phyloP scores from a whole-genome alignment of 1,284 basidiomycete species.

The Pyrrhoderma lamaoense region DNA sequence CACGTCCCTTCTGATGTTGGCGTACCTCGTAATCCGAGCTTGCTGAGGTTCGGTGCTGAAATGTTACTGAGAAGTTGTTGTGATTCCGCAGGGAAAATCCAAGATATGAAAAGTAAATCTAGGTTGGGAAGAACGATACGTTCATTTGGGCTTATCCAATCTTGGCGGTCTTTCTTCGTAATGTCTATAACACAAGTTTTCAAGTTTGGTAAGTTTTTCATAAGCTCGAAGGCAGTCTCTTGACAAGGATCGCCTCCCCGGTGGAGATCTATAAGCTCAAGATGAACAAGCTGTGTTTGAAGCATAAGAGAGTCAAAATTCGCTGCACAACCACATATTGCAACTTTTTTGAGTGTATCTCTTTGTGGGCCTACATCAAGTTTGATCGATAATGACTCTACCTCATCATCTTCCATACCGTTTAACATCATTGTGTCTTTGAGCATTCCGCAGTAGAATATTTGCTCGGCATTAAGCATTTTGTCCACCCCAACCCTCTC shows the following conservation, averaged over 20 bases:
- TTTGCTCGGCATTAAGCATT: slow-evolving; percentile 8
- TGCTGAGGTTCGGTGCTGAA: slow-evolving; percentile 11
- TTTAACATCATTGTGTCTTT: background rate
- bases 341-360: background rate
- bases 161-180: slow-evolving; percentile 1
- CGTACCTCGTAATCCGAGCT: slow-evolving; percentile 11
- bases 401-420: background rate
- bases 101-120: slow-evolving; percentile 11
- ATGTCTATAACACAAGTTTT: slow-evolving; percentile 12
- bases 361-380: slow-evolving; percentile 9
- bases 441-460: slow-evolving; percentile 13
- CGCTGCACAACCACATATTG: slow-evolving; percentile 11
- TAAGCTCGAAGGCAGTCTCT: slow-evolving; percentile 4
- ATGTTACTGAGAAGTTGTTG: slow-evolving; percentile 6
- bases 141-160: background rate
- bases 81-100: slow-evolving; percentile 11
- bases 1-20: slow-evolving; percentile 3
- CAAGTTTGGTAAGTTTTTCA: slow-evolving; percentile 4
- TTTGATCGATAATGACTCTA: background rate
- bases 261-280: slow-evolving; percentile 12
- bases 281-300: slow-evolving; percentile 12
- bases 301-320: background rate
- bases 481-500: slow-evolving; percentile 6
- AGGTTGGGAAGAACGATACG: slow-evolving; percentile 1
- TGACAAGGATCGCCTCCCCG: slow-evolving; percentile 9